phyloP scores from a whole-genome alignment of 768 basidiomycete species.

The Pisolithus marmoratus region DNA sequence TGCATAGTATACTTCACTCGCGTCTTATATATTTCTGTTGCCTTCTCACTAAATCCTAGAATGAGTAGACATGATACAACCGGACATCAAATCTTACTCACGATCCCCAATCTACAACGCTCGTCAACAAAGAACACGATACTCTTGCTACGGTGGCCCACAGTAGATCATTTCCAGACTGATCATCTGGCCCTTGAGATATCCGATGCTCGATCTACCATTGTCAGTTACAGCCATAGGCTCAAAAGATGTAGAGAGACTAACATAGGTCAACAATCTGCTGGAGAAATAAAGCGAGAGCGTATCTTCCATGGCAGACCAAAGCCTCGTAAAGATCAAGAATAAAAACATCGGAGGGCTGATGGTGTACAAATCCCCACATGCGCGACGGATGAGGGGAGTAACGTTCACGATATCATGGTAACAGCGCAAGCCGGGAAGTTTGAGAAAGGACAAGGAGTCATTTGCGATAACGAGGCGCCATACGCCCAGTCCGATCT shows the following conservation, averaged over 20 bases:
- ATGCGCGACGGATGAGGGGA: slow-evolving; percentile 10
- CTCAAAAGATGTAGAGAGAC: background rate
- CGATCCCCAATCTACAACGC: slow-evolving; percentile 13
- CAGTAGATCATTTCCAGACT: slow-evolving; percentile 4
- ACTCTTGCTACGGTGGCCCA: slow-evolving; percentile 8
- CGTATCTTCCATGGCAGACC: slow-evolving; percentile 14
- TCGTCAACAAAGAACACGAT: slow-evolving; percentile 12
- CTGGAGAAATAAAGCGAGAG: slow-evolving; percentile 21
- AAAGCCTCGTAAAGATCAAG: slow-evolving; percentile 7
- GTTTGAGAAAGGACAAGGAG: background rate
- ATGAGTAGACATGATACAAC: background rate
- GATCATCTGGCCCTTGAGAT: background rate
- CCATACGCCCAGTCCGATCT: slow-evolving; percentile 19
- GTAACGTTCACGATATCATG: slow-evolving; percentile 2
- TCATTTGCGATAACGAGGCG: slow-evolving; percentile 16
- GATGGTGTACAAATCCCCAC: slow-evolving; percentile 18
- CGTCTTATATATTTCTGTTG: slow-evolving; percentile 5
- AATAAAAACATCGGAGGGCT: slow-evolving; percentile 14
- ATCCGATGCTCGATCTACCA: slow-evolving; percentile 19
- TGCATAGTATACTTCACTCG: slow-evolving; percentile 17
- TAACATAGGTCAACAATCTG: slow-evolving; percentile 14
- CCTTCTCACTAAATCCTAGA: slow-evolving; percentile 2
- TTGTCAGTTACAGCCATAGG: background rate
- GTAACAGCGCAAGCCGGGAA: slow-evolving; percentile 6
- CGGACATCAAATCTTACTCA: slow-evolving; percentile 4